phyloP scores from a whole-genome alignment of 1,284 basidiomycete genomes.

The Malassezia slooffiae region DNA sequence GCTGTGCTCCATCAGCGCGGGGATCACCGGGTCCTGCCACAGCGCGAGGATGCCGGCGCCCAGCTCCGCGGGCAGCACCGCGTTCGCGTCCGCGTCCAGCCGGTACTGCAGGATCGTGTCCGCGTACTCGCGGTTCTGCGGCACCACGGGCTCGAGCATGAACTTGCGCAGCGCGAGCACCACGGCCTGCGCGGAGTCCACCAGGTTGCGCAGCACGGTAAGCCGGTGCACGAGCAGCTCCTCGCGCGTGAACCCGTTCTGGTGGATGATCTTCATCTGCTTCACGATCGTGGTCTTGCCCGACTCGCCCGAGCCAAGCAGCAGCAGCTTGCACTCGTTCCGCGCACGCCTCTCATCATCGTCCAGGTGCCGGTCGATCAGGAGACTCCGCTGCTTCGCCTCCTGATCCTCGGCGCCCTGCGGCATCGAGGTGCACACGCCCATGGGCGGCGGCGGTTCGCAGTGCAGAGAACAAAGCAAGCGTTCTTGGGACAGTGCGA shows the following conservation, averaged over 20 bases:
- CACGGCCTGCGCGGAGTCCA: constrained; percentile 67
- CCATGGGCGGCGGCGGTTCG: too few species aligned
- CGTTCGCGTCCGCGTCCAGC: constrained; percentile 39
- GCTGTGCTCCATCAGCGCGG: constrained; percentile 69
- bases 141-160: constrained; percentile 67
- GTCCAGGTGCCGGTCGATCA: constrained; percentile 53
- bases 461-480: too few species aligned
- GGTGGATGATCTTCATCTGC: constrained; percentile 99
- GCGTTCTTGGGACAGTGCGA: too few species aligned
- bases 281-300: constrained; percentile 95
- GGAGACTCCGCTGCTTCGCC: constrained; percentile 42
- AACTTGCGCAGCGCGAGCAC: constrained; percentile 82
- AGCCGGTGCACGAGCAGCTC: constrained; percentile 70
- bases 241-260: constrained; percentile 72
- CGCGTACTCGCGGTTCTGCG: constrained; percentile 59
- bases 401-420: constrained; percentile 54
- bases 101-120: constrained; percentile 51
- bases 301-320: constrained; percentile 73
- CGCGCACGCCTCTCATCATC: constrained; percentile 58
- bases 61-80: constrained; percentile 48
- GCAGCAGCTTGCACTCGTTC: constrained; percentile 85
- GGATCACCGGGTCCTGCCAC: constrained; percentile 83
- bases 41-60: constrained; percentile 68
- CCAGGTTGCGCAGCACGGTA: constrained; percentile 53
- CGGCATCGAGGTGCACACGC: constrained; percentile 46